phyloP scores from a whole-genome alignment of 352 stramenopile species.

The Globisporangium paroecandrum region DNA sequence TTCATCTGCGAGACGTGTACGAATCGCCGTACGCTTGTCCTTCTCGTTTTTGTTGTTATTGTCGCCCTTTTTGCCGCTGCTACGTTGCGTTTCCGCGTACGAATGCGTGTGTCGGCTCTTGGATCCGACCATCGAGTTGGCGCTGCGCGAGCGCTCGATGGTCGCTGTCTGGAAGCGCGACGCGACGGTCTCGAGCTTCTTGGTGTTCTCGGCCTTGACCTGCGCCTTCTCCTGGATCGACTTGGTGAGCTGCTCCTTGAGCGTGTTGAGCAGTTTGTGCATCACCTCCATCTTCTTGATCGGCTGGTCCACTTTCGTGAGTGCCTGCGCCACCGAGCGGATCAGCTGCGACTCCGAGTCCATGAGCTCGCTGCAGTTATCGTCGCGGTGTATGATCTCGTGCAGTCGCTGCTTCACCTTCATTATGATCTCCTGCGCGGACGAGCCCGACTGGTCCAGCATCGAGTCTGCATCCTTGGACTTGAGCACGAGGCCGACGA shows the following conservation, averaged over 20 bases:
- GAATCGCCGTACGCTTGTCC: slow-evolving; percentile 19
- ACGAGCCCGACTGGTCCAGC: slow-evolving; percentile 98
- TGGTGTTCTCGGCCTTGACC: slow-evolving; percentile 44
- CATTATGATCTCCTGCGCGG: slow-evolving; percentile 90
- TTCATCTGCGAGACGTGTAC: slow-evolving; percentile 38
- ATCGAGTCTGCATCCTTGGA: slow-evolving; percentile 93
- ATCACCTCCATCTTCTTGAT: slow-evolving; percentile 92
- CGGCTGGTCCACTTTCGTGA: slow-evolving; percentile 87
- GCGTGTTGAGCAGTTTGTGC: slow-evolving; percentile 90
- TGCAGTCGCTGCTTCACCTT: slow-evolving; percentile 86
- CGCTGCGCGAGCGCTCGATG: slow-evolving; percentile 65
- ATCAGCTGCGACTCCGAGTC: slow-evolving; percentile 77
- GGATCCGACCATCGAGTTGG: slow-evolving; percentile 44
- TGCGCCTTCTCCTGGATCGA: slow-evolving; percentile 77
- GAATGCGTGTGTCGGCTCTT: slow-evolving; percentile 54
- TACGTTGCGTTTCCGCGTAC: slow-evolving; percentile 39
- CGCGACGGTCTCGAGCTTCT: slow-evolving; percentile 39
- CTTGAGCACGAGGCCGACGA: slow-evolving; percentile 92
- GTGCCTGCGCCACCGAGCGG: slow-evolving; percentile 73
- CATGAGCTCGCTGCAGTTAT: slow-evolving; percentile 75
- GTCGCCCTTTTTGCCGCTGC: slow-evolving; percentile 13
- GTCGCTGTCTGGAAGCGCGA: slow-evolving; percentile 24
- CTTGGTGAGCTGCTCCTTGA: slow-evolving; percentile 90
- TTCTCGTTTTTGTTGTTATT: slow-evolving; percentile 31
- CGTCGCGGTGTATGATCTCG: slow-evolving; percentile 81